Percentiles rank a stretch among this genome's conserved stretches.
Conservation (phyloP, 2,329 filamentous ascomycete species). For the Peltaster fructicola region DNA sequence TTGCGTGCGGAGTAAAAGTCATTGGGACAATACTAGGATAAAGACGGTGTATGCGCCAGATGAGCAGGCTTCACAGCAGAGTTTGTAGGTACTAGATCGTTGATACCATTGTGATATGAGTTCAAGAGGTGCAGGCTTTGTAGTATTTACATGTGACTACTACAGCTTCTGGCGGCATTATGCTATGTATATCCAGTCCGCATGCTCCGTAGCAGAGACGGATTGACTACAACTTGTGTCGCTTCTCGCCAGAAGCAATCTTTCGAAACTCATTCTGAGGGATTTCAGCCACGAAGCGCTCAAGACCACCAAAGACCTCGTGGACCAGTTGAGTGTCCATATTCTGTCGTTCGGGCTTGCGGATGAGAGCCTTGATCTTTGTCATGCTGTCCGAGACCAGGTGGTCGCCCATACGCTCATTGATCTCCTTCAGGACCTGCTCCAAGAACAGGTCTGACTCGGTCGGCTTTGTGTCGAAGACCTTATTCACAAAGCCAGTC, state of each 20-base stretch:
- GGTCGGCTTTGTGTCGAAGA: constrained; percentile 43
- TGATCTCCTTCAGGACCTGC: constrained; percentile 60
- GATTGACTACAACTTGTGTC: constrained; percentile 80
- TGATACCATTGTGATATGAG: too few relatives aligned
- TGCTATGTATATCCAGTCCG: too few relatives aligned
- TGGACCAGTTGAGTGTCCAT: constrained; percentile 61
- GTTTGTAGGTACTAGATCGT: too few relatives aligned
- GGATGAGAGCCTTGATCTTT: constrained; percentile 70
- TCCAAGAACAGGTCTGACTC: constrained; percentile 53
- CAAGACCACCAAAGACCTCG: constrained; percentile 74
- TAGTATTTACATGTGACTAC: too few relatives aligned
- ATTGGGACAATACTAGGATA: too few relatives aligned
- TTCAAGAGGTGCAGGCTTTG: too few relatives aligned
- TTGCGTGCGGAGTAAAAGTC: too few relatives aligned
- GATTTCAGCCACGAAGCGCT: constrained; percentile 60
- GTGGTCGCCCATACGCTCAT: constrained; percentile 64
- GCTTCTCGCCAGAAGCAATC: constrained; percentile 75
- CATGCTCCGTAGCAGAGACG: too few relatives aligned
- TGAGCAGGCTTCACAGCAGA: too few relatives aligned
- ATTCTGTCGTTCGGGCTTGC: constrained; percentile 51
- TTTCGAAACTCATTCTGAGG: constrained; percentile 81
- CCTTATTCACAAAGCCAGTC: constrained; percentile 70
- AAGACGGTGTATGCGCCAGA: too few relatives aligned
- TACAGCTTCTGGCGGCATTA: too few relatives aligned
- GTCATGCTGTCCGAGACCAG: constrained; percentile 62